Percentiles rank a stretch among this genome's conserved stretches.
phyloP scores from a whole-genome alignment of 495 filamentous ascomycete species.

The Penicillium lividum region DNA sequence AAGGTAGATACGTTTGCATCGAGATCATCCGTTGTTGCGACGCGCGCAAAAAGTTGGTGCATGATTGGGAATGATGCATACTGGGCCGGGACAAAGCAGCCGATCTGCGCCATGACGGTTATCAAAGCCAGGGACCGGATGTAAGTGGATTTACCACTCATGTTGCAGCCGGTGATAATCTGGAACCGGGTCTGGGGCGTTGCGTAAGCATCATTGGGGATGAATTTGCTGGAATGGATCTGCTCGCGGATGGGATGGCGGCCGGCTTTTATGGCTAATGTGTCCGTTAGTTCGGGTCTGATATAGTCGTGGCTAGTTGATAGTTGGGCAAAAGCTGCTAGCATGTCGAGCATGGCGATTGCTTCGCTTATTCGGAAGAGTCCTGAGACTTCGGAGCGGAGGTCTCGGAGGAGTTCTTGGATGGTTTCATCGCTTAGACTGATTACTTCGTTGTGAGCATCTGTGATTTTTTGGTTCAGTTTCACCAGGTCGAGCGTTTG shows the following conservation, averaged over 20 bases:
- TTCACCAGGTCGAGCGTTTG: constrained; percentile 84
- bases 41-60: constrained; percentile 80
- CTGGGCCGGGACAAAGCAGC: constrained; percentile 84
- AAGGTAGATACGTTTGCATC: constrained; percentile 93
- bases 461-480: constrained; percentile 69
- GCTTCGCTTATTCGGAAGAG: constrained; percentile 81
- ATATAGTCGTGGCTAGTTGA: constrained; percentile 78
- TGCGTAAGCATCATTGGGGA: constrained; percentile 90
- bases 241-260: constrained; percentile 85
- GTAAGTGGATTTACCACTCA: constrained; percentile 98
- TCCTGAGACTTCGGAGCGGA: constrained; percentile 64
- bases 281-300: constrained; percentile 72
- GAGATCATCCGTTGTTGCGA: constrained; percentile 84
- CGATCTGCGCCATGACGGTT: constrained; percentile 89
- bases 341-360: constrained; percentile 90
- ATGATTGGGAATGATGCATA: constrained; percentile 81
- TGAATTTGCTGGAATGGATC: constrained; percentile 63
- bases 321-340: constrained; percentile 77
- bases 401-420: constrained; percentile 64
- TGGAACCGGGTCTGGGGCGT: constrained; percentile 77
- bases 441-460: constrained; percentile 79
- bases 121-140: constrained; percentile 84
- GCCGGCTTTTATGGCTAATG: constrained; percentile 74
- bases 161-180: constrained; percentile 95
- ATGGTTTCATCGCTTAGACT: constrained; percentile 70